phyloP scores from a whole-genome alignment of 2,329 filamentous ascomycete species.

The Fusarium paranaense region DNA sequence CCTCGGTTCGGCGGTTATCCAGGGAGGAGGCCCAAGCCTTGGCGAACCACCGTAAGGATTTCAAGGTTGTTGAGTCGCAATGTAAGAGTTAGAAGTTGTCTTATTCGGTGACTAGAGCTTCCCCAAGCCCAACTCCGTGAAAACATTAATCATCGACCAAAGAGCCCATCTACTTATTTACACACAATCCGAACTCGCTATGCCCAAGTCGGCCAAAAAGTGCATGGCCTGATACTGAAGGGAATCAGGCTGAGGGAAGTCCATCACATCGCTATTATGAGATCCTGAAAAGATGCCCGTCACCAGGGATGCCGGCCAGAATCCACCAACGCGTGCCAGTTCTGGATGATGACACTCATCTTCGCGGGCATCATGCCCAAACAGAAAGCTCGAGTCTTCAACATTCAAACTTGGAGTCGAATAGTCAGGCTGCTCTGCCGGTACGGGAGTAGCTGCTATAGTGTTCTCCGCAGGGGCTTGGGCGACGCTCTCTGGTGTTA shows the following conservation, averaged over 20 bases:
- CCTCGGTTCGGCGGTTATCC: neutral
- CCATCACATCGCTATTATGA: neutral
- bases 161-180: neutral
- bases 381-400: neutral
- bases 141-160: neutral
- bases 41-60: neutral
- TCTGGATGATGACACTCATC: neutral
- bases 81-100: neutral
- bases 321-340: neutral
- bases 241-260: constrained; percentile 23
- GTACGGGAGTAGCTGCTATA: neutral
- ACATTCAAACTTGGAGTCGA: accelerated
- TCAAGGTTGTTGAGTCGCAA: neutral
- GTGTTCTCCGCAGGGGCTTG: neutral
- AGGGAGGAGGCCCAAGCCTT: neutral
- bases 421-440: neutral
- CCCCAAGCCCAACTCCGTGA: neutral
- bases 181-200: neutral
- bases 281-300: constrained; percentile 7
- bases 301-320: constrained; percentile 9
- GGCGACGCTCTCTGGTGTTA: neutral
- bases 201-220: constrained; percentile 18
- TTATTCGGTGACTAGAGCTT: neutral
- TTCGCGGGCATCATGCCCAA: neutral
- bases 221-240: constrained; percentile 24